Base-by-base conservation (phyloP, 305 asterid species). In the Coffea humblotiana region DNA sequence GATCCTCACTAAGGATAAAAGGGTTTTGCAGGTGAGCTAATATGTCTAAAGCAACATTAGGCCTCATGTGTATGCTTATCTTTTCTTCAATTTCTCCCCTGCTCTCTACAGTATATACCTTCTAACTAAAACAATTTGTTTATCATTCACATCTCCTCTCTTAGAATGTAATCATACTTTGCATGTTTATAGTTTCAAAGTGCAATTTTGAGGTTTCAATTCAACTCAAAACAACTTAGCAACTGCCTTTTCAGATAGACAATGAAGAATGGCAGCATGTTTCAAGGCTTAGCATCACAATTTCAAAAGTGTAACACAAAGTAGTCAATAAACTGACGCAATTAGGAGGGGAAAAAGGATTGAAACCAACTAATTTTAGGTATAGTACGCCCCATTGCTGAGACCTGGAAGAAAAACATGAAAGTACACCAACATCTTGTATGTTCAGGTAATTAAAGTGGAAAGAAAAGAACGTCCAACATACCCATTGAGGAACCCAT, bases 401-500 rank as follows among this genome's bases (percentile, higher is more conserved):
- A 12, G 15, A 64, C 63, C 67, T 32, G 32, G 25, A 63, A 51
- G 25, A 43, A 35, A 51, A 69, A 67, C 25, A 37, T 37, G 69
- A 69, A 48, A n/a, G 14, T 29, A 32, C 4, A 45, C 65, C 52
- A 35, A 37, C 9, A 69, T 1, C 8, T 35, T 19, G 15, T 45
- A 25, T n/a, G 10, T 18, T 2, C 11, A 72, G 49, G 60, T 78
- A 10, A 56, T 37, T 48, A 54, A 54, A 61, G 70, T 56, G 45
- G n/a, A 49, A 64, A 47, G 45, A 14, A 27, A 35, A 80, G 32
- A 78, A 72, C 58, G 45, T 40, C 40, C 49, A 2, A 25, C 58
- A 47, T 91, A 93, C 98, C 98, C 97, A 93, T 82, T 51, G 88
- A 84, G 97, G 96, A 82, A 90, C 74, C 98, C 97, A 89, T 74